Evolutionary conservation across 2,329 filamentous ascomycete species (phyloP), one percentile per base, ranked within the genome.

Genomic region (Cladobotryum protrusum): DNA sequence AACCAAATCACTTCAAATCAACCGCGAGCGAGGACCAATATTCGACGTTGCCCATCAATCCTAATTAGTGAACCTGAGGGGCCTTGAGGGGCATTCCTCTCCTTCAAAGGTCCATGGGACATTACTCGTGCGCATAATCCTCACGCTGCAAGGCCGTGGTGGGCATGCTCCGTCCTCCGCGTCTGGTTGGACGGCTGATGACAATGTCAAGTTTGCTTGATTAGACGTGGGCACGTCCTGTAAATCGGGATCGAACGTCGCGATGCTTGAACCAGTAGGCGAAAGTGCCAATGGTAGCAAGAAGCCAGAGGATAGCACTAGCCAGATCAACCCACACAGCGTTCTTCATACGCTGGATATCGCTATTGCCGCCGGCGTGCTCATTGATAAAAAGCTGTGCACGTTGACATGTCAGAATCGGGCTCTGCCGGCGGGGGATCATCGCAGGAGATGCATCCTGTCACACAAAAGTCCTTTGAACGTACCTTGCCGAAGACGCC

Each of bases 301-400:
- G 66, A 45, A 89, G 69, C 90, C 90, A 96, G 45, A 96, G 73
- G 13, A 89, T 63, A 65, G 89, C 78, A 64, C 85, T 88, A 43
- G 79, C 72, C 45, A 95, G 67, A 65, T 92, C 86, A 42, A 95
- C 76, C 87, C 88, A 95, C 14, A 93, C 87, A 5, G 89, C 87
- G 62, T 85, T 83, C 72, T 90, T 89, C 89, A 96, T 95, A 50
- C 87, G 78, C 57, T 74, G 71, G 50, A 92, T 77, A 45, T 77
- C 82, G 37, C 60, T 59, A 62, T 87, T 77, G 13, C 82, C 83
- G 63, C 86, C 74, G 0, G 83, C 66, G 52, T 89, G 66, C 60
- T 83, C 83, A 48, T 79, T 68, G 63, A 95, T 86, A 73, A 85
- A 96, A 75, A 92, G 70, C 69, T 76, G 54, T 32, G 24, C 17